phyloP scores from a whole-genome alignment of 352 stramenopile species.

The Phytophthora macrochlamydospora region DNA sequence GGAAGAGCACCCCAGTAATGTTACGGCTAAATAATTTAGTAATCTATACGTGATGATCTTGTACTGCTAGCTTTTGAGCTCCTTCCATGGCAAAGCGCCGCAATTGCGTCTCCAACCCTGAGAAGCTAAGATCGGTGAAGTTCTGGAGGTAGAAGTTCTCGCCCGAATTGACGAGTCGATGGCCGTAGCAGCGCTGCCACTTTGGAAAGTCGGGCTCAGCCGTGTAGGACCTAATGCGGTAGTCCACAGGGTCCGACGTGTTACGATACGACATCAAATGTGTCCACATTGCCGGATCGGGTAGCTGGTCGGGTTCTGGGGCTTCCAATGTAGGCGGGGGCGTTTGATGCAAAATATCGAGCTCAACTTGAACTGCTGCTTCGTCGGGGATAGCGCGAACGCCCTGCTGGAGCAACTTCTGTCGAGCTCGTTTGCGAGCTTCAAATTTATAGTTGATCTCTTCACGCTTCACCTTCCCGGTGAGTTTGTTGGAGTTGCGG shows the following conservation, averaged over 20 bases:
- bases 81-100: conserved; percentile 40
- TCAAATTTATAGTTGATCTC: conserved; percentile 28
- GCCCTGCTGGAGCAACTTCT: conserved; percentile 19
- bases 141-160: conserved; percentile 38
- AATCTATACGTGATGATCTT: conserved; percentile 9
- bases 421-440: conserved; percentile 21
- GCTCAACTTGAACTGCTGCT: conserved; percentile 20
- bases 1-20: conserved; percentile 7
- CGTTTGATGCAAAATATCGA: conserved; percentile 16
- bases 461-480: conserved; percentile 23
- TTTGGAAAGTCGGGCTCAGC: conserved; percentile 39
- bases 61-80: conserved; percentile 13
- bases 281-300: conserved; percentile 65
- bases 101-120: conserved; percentile 33
- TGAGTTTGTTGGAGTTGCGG: conserved; percentile 52
- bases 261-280: conserved; percentile 66
- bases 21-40: conserved; percentile 24
- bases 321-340: conserved; percentile 24
- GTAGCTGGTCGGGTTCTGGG: conserved; percentile 25
- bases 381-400: conserved; percentile 10
- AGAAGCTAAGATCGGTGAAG: conserved; percentile 36
- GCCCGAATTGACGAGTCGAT: conserved; percentile 31
- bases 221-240: conserved; percentile 58
- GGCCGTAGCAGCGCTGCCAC: conserved; percentile 64
- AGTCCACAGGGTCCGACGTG: conserved; percentile 39